These are phyloP conservation scores for Arabidopsis thaliana DNA, from an alignment of 345 rosid species.

Conservation along the genomic window TAIR10.1 NC_003074.8:205001-205500, in stretches of 20 bases:
- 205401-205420: slow-evolving; percentile 1
- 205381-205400: slow-evolving; percentile 5
- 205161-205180: not conserved
- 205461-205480: slow-evolving; percentile 28
- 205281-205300: not conserved
- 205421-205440: slow-evolving; percentile 30
- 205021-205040: slow-evolving; percentile 65
- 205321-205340: slow-evolving; percentile 20
- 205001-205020: slow-evolving; percentile 50
- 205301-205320: not conserved
- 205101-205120: not conserved
- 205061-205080: slow-evolving; percentile 28
- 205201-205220: not conserved
- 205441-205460: slow-evolving; percentile 25
- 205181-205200: not conserved
- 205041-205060: slow-evolving; percentile 48
- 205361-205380: slow-evolving; percentile 25
- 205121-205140: not conserved
- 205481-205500: slow-evolving; percentile 40
- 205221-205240: not conserved
- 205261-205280: not conserved
- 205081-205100: not conserved
- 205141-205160: not conserved
- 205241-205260: no score
- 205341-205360: slow-evolving; percentile 16